Base-by-base conservation (phyloP, 2,329 filamentous ascomycete genomes). In the Cyclaneusma minus region DNA sequence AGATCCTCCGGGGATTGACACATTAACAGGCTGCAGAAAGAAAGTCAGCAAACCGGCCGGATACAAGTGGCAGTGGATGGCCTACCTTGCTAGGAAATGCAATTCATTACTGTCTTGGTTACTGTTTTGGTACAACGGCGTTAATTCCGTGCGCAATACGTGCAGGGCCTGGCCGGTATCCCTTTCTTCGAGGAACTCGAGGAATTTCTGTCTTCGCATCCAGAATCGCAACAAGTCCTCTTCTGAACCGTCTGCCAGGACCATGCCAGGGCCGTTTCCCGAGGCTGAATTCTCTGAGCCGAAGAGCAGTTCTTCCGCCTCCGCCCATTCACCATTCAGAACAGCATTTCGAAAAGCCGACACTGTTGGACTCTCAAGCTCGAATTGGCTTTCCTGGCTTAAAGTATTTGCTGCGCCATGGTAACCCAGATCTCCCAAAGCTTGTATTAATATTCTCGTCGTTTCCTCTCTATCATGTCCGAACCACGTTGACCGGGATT, bases 381-480 rank as follows among this genome's bases (percentile, higher is more conserved):
- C 71, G 47, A 69, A 92, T 1, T 84, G 85, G 45, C 87, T 95
- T 50, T 91, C 81, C 33, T 66, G 63, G 43, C 70, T 77, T 30
- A 98, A 59, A 33, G 65, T 71, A 22, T 69, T 62, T 13, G 89
- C 87, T 8, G 87, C 80, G 8, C 62, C 60, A 32, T 72, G 62
- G 46, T 95, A 94, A 3, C 89, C 89, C 56, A 98, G 64, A 48
- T 94, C 87, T 13, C 73, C 69, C 36, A 98, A 56, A 18, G 84
- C 80, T 52, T 98, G 89, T 43, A 98, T 89, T 41, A 98, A 54
- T 36, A 95, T 78, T 28, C 89, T 66, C 4, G 87, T 92, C 22
- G 95, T 77, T 55, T 98, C 87, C 58, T 93, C 84, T 47, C 83
- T 71, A 46, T 89, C 71, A 47, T 95, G 87, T 11, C 84, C 85